Evolutionary conservation across 2,329 filamentous ascomycete species (phyloP).

Genomic region (Claviceps fusiformis): DNA sequence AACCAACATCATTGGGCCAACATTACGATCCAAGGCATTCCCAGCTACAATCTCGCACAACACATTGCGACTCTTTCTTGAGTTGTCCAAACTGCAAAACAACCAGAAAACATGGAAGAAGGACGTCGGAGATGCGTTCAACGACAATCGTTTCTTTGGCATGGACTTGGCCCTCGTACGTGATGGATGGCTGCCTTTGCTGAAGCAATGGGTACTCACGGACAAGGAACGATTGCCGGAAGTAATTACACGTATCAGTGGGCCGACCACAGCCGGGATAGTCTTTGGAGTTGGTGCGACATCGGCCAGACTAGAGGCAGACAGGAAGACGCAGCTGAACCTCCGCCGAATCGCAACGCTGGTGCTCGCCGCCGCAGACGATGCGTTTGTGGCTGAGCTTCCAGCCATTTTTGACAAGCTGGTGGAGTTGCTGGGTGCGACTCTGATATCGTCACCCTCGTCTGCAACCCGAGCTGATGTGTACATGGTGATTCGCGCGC

Average conservation of each 20-base stretch:
- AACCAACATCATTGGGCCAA: constrained; percentile 66
- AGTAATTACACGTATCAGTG: constrained; percentile 60
- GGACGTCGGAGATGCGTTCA: constrained; percentile 83
- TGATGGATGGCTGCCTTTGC: constrained; percentile 65
- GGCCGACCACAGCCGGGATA: constrained; percentile 85
- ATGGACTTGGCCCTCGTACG: constrained; percentile 51
- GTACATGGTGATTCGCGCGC: constrained; percentile 72
- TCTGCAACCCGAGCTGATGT: constrained; percentile 79
- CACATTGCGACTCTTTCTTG: constrained; percentile 59
- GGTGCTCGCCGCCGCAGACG: constrained; percentile 60
- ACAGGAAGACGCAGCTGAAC: constrained; percentile 83
- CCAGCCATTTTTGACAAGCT: constrained; percentile 65
- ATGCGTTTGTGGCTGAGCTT: constrained; percentile 69
- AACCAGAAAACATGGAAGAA: constrained; percentile 87
- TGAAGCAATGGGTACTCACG: constrained; percentile 69
- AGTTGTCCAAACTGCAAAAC: constrained; percentile 63
- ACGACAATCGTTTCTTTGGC: constrained; percentile 76
- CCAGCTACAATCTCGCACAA: constrained; percentile 68
- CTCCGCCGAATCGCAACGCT: constrained; percentile 71
- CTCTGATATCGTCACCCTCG: constrained; percentile 79
- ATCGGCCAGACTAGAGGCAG: constrained; percentile 85
- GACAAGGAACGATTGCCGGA: constrained; percentile 87
- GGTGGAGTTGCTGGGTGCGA: constrained; percentile 73
- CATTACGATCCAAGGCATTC: constrained; percentile 72
- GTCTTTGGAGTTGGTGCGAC: constrained; percentile 97